Percentiles rank a stretch among this genome's conserved stretches.
phyloP scores from a whole-genome alignment of 2,329 filamentous ascomycete species.

The Cytospora piceae region DNA sequence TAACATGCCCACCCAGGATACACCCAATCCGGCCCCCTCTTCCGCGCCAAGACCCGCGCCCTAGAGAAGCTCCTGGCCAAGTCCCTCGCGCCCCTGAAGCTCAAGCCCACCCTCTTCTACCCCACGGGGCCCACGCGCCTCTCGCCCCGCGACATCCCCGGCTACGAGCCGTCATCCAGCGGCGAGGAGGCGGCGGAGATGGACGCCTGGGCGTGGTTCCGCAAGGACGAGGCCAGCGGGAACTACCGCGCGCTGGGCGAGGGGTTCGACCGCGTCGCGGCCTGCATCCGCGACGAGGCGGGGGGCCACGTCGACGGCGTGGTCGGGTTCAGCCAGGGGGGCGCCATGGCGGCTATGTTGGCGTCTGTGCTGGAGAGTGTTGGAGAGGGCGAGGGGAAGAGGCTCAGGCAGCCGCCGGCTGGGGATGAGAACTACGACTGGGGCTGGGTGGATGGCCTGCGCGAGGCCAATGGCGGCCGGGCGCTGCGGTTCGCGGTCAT shows the following conservation, averaged over 20 bases:
- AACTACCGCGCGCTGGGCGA: slow-evolving; percentile 71
- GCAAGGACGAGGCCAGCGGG: slow-evolving; percentile 67
- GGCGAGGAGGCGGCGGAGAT: slow-evolving; percentile 48
- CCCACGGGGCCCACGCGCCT: slow-evolving; percentile 71
- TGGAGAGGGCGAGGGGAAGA: slow-evolving; percentile 28
- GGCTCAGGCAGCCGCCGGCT: slow-evolving; percentile 40
- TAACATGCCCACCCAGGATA: slow-evolving; percentile 61
- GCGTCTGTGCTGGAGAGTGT: slow-evolving; percentile 69
- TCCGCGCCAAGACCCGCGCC: slow-evolving; percentile 86
- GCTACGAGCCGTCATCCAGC: slow-evolving; percentile 56
- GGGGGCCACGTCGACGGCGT: slow-evolving; percentile 77
- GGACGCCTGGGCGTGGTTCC: slow-evolving; percentile 83
- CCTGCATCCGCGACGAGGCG: slow-evolving; percentile 61
- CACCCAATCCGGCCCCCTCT: slow-evolving; percentile 86
- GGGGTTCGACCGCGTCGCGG: slow-evolving; percentile 67
- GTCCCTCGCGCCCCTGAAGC: slow-evolving; percentile 62
- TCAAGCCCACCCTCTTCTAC: slow-evolving; percentile 60
- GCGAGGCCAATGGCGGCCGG: slow-evolving; percentile 52
- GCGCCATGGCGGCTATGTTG: slow-evolving; percentile 71
- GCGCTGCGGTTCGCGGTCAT: slow-evolving; percentile 70
- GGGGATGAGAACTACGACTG: slow-evolving; percentile 39
- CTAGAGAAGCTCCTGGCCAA: slow-evolving; percentile 81
- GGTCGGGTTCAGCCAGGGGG: slow-evolving; percentile 83
- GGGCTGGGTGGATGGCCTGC: slow-evolving; percentile 50
- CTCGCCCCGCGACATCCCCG: slow-evolving; percentile 68